Percentiles rank a stretch among this genome's conserved stretches.
Conservation (phyloP, 2,329 filamentous ascomycete genomes). For the Epichloe elymi region DNA sequence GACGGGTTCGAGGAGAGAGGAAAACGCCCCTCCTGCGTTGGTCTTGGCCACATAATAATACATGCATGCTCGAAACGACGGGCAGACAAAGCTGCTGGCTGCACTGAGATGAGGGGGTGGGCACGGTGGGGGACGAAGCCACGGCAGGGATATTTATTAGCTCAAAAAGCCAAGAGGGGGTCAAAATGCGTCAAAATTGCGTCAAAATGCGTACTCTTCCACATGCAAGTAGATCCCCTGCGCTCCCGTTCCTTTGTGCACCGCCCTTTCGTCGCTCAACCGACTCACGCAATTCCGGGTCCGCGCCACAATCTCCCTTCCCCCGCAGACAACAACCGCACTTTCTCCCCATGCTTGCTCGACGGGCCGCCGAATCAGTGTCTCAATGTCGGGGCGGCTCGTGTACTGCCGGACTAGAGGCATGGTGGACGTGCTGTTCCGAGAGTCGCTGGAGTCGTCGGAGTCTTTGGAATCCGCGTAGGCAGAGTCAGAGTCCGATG, state of each 20-base stretch:
- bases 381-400: slow-evolving; percentile 35
- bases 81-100: too few species aligned
- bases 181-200: slow-evolving; percentile 29
- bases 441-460: neutral
- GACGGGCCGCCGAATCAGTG: slow-evolving; percentile 38
- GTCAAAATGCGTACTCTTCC: slow-evolving; percentile 44
- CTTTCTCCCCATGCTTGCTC: slow-evolving; percentile 48
- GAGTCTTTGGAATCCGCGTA: too few species aligned
- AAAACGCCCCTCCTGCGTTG: neutral
- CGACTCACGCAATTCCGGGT: slow-evolving; percentile 42
- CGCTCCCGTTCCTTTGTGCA: slow-evolving; percentile 51
- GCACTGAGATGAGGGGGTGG: too few species aligned
- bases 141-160: too few species aligned
- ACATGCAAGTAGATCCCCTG: slow-evolving; percentile 49
- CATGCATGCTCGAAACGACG: too few species aligned
- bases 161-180: too few species aligned
- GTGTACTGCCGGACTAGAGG: slow-evolving; percentile 31
- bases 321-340: slow-evolving; percentile 47
- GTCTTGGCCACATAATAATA: neutral
- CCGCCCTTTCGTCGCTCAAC: slow-evolving; percentile 46
- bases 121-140: too few species aligned
- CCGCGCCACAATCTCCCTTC: slow-evolving; percentile 37
- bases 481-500: neutral
- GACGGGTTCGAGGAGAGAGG: neutral
- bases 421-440: neutral